phyloP scores from a whole-genome alignment of 768 basidiomycete genomes.

The Lactarius akahatsu region DNA sequence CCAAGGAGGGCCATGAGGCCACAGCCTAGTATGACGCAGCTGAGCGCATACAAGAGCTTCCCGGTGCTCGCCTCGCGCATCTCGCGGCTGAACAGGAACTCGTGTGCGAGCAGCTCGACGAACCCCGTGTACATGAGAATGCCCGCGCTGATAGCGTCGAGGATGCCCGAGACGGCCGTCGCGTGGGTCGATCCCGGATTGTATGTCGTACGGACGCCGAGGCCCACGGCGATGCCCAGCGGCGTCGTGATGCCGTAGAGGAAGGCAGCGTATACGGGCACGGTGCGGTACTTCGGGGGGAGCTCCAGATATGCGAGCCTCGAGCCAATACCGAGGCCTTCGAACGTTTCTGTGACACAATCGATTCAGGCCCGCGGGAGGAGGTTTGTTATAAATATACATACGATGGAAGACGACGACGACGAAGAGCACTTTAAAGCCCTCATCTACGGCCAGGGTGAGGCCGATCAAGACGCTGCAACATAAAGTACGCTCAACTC shows the following conservation, averaged over 20 bases:
- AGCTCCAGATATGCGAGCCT: slow-evolving; percentile 78
- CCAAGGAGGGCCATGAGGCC: slow-evolving; percentile 92
- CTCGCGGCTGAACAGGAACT: slow-evolving; percentile 87
- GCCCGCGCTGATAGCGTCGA: slow-evolving; percentile 85
- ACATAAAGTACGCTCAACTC: neutral
- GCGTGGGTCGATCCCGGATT: slow-evolving; percentile 77
- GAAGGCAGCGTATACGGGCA: slow-evolving; percentile 59
- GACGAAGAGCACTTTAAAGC: slow-evolving; percentile 84
- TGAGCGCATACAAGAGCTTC: slow-evolving; percentile 69
- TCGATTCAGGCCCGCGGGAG: no score
- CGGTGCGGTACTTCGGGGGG: slow-evolving; percentile 50
- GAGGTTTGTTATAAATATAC: slow-evolving; percentile 35
- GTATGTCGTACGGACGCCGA: slow-evolving; percentile 74
- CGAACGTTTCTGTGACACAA: slow-evolving; percentile 71
- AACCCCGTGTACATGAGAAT: slow-evolving; percentile 87
- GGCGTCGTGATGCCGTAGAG: slow-evolving; percentile 81
- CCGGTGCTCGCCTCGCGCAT: slow-evolving; percentile 70
- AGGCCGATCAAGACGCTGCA: slow-evolving; percentile 79
- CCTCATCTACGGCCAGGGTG: slow-evolving; percentile 82
- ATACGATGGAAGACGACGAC: slow-evolving; percentile 91
- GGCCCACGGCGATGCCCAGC: slow-evolving; percentile 81
- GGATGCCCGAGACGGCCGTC: slow-evolving; percentile 76
- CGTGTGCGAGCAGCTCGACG: slow-evolving; percentile 91
- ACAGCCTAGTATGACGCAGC: slow-evolving; percentile 79
- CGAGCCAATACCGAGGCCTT: slow-evolving; percentile 90